phyloP scores from a whole-genome alignment of 768 basidiomycete species.

The Auricularia auricula-judae region DNA sequence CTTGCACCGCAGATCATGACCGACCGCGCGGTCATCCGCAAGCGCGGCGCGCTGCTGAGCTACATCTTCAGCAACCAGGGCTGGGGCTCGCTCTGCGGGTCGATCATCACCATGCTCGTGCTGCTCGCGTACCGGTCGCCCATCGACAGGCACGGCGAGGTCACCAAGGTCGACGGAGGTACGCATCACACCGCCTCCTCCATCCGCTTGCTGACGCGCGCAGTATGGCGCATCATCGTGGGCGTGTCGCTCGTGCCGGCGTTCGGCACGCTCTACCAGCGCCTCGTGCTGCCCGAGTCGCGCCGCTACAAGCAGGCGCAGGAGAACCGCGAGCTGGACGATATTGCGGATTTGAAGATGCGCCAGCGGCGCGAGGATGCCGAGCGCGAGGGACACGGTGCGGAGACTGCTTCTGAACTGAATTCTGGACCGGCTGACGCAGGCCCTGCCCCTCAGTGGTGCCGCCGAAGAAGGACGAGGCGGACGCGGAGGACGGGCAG shows the following conservation, averaged over 20 bases:
- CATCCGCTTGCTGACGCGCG: background rate
- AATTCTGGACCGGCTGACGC: too few relatives aligned
- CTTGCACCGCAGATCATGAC: conserved; percentile 32
- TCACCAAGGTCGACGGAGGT: conserved; percentile 63
- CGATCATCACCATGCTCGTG: conserved; percentile 51
- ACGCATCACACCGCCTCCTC: conserved; percentile 12
- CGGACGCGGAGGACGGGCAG: too few relatives aligned
- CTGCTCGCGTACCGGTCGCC: conserved; percentile 50
- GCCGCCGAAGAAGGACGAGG: too few relatives aligned
- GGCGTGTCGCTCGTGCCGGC: conserved; percentile 71
- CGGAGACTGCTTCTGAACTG: too few relatives aligned
- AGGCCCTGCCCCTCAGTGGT: too few relatives aligned
- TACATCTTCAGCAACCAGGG: conserved; percentile 73
- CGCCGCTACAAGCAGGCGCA: conserved; percentile 40
- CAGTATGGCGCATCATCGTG: conserved; percentile 61
- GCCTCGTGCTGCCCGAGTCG: conserved; percentile 62
- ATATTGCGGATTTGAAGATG: conserved; percentile 5
- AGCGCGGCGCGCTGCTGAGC: conserved; percentile 63
- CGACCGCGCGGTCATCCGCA: conserved; percentile 52
- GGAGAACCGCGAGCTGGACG: conserved; percentile 13
- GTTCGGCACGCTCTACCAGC: conserved; percentile 63
- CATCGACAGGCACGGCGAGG: conserved; percentile 49
- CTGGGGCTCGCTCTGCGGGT: conserved; percentile 62
- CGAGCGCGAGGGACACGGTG: too few relatives aligned
- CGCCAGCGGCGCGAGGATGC: background rate